Percentiles rank a stretch among this genome's conserved stretches.
Evolutionary conservation across 352 stramenopile genomes (phyloP).

Genomic region (Phytophthora uliginosa): DNA sequence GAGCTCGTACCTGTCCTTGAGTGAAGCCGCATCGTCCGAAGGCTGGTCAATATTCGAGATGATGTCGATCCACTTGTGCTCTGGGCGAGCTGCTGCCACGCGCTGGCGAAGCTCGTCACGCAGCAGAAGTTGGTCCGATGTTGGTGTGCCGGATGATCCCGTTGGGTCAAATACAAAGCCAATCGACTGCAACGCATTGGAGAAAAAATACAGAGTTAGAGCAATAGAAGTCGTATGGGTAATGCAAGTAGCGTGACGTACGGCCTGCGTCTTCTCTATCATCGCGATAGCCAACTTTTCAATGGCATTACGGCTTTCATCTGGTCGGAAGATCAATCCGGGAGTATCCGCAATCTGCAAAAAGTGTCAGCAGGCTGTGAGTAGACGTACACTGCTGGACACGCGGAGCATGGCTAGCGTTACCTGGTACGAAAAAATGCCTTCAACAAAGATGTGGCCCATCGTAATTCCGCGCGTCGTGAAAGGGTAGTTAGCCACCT

Average conservation of each 20-base stretch:
- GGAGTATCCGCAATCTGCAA: slow-evolving; percentile 85
- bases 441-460: slow-evolving; percentile 89
- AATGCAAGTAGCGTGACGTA: slow-evolving; percentile 27
- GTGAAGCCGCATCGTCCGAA: slow-evolving; percentile 46
- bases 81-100: slow-evolving; percentile 44
- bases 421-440: slow-evolving; percentile 86
- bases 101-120: slow-evolving; percentile 77
- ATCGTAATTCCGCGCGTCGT: slow-evolving; percentile 91
- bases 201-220: slow-evolving; percentile 16
- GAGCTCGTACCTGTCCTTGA: slow-evolving; percentile 46
- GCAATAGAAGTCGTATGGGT: not conserved
- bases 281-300: slow-evolving; percentile 81
- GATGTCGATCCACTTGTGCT: slow-evolving; percentile 87
- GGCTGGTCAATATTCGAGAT: slow-evolving; percentile 87
- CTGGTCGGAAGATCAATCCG: slow-evolving; percentile 71
- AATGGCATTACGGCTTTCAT: slow-evolving; percentile 76
- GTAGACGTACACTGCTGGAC: not conserved
- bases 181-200: slow-evolving; percentile 57
- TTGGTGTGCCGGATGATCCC: slow-evolving; percentile 65
- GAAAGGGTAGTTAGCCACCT: slow-evolving; percentile 92
- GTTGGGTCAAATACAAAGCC: slow-evolving; percentile 90
- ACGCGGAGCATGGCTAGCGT: not conserved
- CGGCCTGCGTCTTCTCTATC: slow-evolving; percentile 80
- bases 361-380: slow-evolving; percentile 12
- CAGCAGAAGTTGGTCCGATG: slow-evolving; percentile 72